These are phyloP conservation scores for Annulohypoxylon moriforme DNA, from an alignment of 495 filamentous ascomycete genomes.

Conservation along the genomic window DNA sequence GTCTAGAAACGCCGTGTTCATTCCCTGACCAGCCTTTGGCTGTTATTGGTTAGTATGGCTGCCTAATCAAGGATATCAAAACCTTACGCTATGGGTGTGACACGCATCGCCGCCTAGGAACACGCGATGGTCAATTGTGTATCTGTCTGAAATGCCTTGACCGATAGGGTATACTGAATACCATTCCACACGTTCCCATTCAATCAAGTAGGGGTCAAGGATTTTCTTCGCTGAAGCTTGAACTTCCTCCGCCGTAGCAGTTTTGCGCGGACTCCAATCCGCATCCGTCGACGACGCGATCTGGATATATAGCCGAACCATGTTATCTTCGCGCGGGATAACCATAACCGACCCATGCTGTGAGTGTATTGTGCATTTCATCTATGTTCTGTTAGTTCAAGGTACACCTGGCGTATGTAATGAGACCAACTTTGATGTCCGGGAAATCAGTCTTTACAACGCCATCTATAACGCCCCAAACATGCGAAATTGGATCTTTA, in stretches of 20 bases:
- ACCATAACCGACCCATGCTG: conserved; percentile 77
- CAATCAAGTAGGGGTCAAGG: conserved; percentile 72
- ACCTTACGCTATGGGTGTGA: conserved; percentile 78
- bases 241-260: conserved; percentile 73
- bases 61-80: not conserved
- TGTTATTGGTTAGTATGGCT: conserved; percentile 33
- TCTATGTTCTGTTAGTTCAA: conserved; percentile 61
- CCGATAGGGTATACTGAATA: conserved; percentile 78
- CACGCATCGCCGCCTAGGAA: conserved; percentile 86
- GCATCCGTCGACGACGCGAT: conserved; percentile 73
- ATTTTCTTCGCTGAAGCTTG: conserved; percentile 73
- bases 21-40: conserved; percentile 86
- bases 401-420: conserved; percentile 9
- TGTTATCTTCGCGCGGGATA: conserved; percentile 78
- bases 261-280: conserved; percentile 69
- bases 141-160: conserved; percentile 75
- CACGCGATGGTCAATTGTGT: conserved; percentile 73
- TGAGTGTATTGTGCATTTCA: conserved; percentile 87
- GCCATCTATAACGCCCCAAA: conserved; percentile 84
- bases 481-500: conserved; percentile 71
- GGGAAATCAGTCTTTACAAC: conserved; percentile 81
- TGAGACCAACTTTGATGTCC: conserved; percentile 67
- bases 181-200: conserved; percentile 77
- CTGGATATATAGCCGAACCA: conserved; percentile 83
- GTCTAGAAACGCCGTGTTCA: conserved; percentile 88